Conservation (phyloP, 495 filamentous ascomycete species). For the Elaphomyces granulatus region DNA sequence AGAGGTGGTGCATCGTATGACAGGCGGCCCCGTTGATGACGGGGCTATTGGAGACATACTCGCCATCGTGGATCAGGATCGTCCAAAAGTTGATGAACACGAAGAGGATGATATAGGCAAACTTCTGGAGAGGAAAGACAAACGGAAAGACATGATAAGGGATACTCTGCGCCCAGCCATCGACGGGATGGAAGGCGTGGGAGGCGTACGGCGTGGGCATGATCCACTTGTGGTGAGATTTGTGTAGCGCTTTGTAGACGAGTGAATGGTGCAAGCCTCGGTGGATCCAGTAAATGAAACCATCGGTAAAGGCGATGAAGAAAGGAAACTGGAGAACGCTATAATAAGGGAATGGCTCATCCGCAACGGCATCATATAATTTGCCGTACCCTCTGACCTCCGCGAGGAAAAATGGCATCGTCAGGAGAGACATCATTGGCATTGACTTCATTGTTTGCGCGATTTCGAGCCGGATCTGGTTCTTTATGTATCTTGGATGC, state of each 20-base stretch:
- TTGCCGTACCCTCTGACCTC: slow-evolving; percentile 80
- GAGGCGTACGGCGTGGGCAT: slow-evolving; percentile 91
- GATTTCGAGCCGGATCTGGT: slow-evolving; percentile 83
- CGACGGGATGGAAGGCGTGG: slow-evolving; percentile 89
- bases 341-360: slow-evolving; percentile 63
- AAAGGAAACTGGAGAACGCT: slow-evolving; percentile 78
- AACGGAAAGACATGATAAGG: slow-evolving; percentile 94
- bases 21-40: slow-evolving; percentile 92
- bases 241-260: slow-evolving; percentile 83
- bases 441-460: slow-evolving; percentile 56
- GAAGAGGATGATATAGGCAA: slow-evolving; percentile 75
- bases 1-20: slow-evolving; percentile 94
- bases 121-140: slow-evolving; percentile 84
- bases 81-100: slow-evolving; percentile 96
- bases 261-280: slow-evolving; percentile 71
- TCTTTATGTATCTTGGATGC: slow-evolving; percentile 91
- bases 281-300: slow-evolving; percentile 90
- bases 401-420: slow-evolving; percentile 64
- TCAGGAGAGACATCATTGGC: slow-evolving; percentile 74
- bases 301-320: slow-evolving; percentile 88
- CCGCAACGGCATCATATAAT: slow-evolving; percentile 63
- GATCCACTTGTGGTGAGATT: slow-evolving; percentile 99
- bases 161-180: slow-evolving; percentile 83
- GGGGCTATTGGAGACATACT: slow-evolving; percentile 80
- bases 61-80: slow-evolving; percentile 92